Evolutionary conservation across 441 rosid genomes (phyloP).

Genomic region (Arabidopsis lyrata): DNA sequence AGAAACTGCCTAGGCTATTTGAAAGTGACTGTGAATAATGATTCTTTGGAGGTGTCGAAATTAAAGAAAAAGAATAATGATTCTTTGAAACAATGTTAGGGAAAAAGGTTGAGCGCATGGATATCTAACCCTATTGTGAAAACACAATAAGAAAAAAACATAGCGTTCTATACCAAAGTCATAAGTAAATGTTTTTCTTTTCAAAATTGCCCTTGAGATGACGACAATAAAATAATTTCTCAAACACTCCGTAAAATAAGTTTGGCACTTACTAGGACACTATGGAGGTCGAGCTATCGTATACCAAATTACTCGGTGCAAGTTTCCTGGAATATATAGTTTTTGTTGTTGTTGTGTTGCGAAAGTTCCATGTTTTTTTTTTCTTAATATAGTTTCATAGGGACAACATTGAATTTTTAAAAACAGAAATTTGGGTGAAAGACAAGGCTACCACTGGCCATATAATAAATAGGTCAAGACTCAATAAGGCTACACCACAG

Average conservation of each 20-base stretch:
- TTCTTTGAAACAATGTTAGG: conserved; percentile 8
- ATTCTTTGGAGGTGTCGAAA: neutral
- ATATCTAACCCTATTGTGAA: conserved; percentile 26
- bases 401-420: conserved; percentile 31
- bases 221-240: neutral
- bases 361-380: conserved; percentile 14
- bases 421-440: conserved; percentile 22
- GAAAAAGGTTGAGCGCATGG: conserved; percentile 8
- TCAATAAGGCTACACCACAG: conserved; percentile 40
- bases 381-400: neutral
- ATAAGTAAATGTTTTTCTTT: neutral
- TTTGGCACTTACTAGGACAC: conserved; percentile 1
- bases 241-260: neutral
- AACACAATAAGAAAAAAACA: neutral
- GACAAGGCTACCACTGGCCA: conserved; percentile 39
- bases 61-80: conserved; percentile 6
- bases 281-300: neutral
- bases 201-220: neutral
- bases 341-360: neutral
- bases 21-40: conserved; percentile 38
- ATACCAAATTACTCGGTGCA: conserved; percentile 1
- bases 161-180: neutral
- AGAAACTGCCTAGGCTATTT: conserved; percentile 31
- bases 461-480: conserved; percentile 33
- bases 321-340: neutral